Evolutionary conservation across 139 green algal genomes (phyloP).

Genomic region (Mesotaenium endlicherianum): DNA sequence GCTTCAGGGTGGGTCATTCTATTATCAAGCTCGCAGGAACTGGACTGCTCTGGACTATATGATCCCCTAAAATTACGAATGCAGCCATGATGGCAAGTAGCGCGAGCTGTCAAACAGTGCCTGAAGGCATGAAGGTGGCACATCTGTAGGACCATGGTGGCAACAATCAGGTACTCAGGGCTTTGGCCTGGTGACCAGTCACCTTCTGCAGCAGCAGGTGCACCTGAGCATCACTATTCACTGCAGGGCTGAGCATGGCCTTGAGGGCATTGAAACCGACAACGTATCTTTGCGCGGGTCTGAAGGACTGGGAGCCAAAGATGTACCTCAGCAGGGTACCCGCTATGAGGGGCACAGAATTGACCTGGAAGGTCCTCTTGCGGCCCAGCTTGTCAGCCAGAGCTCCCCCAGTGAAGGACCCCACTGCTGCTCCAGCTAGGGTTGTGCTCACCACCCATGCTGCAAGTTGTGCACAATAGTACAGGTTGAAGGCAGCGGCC

Average conservation of each 20-base stretch:
- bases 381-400: constrained; percentile 20
- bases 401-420: constrained; percentile 4
- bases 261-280: neutral
- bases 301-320: neutral
- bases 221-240: neutral
- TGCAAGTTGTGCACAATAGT: neutral
- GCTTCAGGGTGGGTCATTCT: neutral
- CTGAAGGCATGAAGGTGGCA: neutral
- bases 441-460: constrained; percentile 40
- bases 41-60: neutral
- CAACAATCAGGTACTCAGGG: neutral
- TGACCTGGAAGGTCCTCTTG: constrained; percentile 35
- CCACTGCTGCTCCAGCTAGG: constrained; percentile 26
- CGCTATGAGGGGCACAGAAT: constrained; percentile 26
- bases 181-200: too few species aligned
- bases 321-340: constrained; percentile 23
- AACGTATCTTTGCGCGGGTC: neutral
- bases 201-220: neutral
- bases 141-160: neutral
- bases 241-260: neutral
- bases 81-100: neutral
- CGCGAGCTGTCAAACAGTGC: neutral
- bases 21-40: neutral
- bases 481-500: neutral
- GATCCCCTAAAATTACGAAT: neutral